Percentiles rank a stretch among this genome's conserved stretches.
These are phyloP conservation scores for Trametes cubensis DNA, from an alignment of 768 basidiomycete genomes.

Conservation along the genomic window DNA sequence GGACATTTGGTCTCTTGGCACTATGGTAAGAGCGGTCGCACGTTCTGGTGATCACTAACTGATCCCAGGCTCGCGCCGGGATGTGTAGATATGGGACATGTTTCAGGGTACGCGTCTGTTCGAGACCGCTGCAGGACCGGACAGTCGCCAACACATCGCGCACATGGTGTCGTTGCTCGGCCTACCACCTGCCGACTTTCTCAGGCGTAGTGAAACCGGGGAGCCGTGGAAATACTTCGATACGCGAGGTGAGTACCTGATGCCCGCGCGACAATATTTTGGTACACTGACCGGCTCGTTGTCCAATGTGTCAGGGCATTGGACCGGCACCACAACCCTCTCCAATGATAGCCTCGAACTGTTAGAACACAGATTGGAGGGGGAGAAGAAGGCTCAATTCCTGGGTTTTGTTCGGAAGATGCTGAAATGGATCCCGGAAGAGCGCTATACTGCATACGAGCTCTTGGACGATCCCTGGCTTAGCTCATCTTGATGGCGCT, in stretches of 20 bases:
- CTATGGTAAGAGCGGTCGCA: conserved; percentile 28
- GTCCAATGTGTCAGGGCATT: conserved; percentile 6
- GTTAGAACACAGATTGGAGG: conserved; percentile 7
- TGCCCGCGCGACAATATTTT: not conserved
- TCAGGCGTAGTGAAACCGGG: conserved; percentile 11
- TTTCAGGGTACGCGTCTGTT: conserved; percentile 17
- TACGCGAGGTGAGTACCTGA: conserved; percentile 5
- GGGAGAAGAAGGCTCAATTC: conserved; percentile 13
- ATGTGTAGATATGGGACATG: conserved; percentile 19
- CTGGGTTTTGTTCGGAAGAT: conserved; percentile 15
- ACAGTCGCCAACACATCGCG: conserved; percentile 19
- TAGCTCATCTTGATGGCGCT: not conserved
- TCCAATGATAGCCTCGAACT: conserved; percentile 11
- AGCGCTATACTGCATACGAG: conserved; percentile 10
- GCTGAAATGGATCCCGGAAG: conserved; percentile 19
- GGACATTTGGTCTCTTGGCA: conserved; percentile 39
- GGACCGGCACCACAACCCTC: conserved; percentile 13
- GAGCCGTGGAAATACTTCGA: conserved; percentile 17
- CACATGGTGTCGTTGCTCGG: conserved; percentile 27
- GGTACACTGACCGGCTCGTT: not conserved
- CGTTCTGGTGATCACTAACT: not conserved
- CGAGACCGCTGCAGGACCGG: conserved; percentile 1
- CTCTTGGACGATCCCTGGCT: conserved; percentile 19
- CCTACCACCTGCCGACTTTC: conserved; percentile 19
- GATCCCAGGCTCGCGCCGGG: too few species aligned